phyloP scores from a whole-genome alignment of 352 stramenopile genomes.

The Globisporangium middletonii region DNA sequence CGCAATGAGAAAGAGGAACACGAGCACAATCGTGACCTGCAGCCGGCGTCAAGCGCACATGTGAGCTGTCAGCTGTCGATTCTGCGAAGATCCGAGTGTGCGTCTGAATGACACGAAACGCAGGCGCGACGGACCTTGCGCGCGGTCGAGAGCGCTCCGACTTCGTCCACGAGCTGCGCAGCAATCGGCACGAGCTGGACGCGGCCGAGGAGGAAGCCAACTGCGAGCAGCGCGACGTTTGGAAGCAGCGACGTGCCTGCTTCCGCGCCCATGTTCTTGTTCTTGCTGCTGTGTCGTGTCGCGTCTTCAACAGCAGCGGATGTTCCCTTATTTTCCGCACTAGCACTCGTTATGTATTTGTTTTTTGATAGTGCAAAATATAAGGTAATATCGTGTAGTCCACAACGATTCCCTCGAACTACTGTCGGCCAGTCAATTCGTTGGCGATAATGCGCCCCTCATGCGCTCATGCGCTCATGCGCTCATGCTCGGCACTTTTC shows the following conservation, averaged over 20 bases:
- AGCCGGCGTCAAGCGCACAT: background rate
- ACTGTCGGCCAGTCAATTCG: slow-evolving; percentile 27
- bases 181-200: slow-evolving; percentile 44
- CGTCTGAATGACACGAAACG: too few relatives aligned
- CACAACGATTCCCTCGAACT: background rate
- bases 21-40: slow-evolving; percentile 34
- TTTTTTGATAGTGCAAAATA: background rate
- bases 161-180: slow-evolving; percentile 37
- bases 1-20: slow-evolving; percentile 36
- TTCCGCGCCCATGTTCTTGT: slow-evolving; percentile 24
- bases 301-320: background rate
- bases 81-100: too few relatives aligned
- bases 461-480: background rate
- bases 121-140: slow-evolving; percentile 35
- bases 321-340: background rate
- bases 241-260: slow-evolving; percentile 53
- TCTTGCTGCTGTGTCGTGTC: background rate
- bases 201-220: slow-evolving; percentile 58
- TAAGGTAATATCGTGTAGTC: background rate
- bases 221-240: slow-evolving; percentile 50
- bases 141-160: slow-evolving; percentile 26
- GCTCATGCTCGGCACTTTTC: slow-evolving; percentile 52
- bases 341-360: background rate
- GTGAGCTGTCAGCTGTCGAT: background rate
- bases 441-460: background rate